Percentiles rank a stretch among this genome's conserved stretches.
phyloP scores from a whole-genome alignment of 1,284 basidiomycete species.

The Ceraceosorus guamensis region DNA sequence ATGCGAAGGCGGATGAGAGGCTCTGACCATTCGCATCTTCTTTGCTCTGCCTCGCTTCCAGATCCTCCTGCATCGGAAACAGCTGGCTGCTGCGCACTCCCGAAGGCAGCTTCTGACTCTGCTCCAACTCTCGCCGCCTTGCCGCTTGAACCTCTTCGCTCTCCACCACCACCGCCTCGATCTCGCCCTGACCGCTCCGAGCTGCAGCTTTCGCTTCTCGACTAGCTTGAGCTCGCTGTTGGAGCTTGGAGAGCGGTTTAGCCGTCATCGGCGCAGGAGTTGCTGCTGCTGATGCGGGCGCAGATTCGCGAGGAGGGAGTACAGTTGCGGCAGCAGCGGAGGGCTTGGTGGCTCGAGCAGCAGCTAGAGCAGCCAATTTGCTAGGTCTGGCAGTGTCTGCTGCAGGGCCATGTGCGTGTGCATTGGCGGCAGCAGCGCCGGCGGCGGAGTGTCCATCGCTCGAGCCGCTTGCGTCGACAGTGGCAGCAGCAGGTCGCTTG shows the following conservation, averaged over 20 bases:
- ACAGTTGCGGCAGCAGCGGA: constrained; percentile 50
- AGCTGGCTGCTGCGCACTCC: constrained; percentile 20
- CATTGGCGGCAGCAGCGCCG: constrained; percentile 5
- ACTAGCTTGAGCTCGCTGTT: constrained; percentile 52
- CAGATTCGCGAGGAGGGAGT: constrained; percentile 46
- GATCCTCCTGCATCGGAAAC: constrained; percentile 23
- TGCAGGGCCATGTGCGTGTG: constrained; percentile 1
- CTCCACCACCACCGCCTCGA: not conserved
- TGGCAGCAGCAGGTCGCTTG: constrained; percentile 9
- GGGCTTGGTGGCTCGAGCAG: constrained; percentile 49
- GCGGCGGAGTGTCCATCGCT: constrained; percentile 6
- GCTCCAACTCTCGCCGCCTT: constrained; percentile 6
- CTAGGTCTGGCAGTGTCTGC: constrained; percentile 16
- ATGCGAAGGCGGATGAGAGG: too few relatives aligned
- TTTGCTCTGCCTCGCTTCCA: too few relatives aligned
- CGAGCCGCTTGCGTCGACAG: not conserved
- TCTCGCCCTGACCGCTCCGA: constrained; percentile 1
- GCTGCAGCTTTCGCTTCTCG: constrained; percentile 1
- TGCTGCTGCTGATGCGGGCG: constrained; percentile 7
- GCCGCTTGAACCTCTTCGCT: not conserved
- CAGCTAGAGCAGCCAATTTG: constrained; percentile 36
- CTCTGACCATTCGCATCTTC: too few relatives aligned
- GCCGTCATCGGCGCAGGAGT: constrained; percentile 1
- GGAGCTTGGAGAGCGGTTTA: constrained; percentile 54
- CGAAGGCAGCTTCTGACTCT: constrained; percentile 4